Percentiles rank a stretch among this genome's conserved stretches.
Conservation (phyloP, 345 rosid species). For the Xanthoceras sorbifolium region DNA sequence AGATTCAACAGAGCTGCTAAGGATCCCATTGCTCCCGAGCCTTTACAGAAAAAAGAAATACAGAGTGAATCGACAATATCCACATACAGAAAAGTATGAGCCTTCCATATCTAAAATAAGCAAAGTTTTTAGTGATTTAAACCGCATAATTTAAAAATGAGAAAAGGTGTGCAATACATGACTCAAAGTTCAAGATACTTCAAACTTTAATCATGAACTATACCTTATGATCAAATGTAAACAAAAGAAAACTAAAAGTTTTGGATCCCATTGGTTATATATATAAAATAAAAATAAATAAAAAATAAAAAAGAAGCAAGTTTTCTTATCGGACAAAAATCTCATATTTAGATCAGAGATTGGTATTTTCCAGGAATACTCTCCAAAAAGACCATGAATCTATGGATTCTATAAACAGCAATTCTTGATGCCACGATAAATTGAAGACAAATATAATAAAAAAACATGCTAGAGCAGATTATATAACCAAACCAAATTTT, state of each 20-base stretch:
- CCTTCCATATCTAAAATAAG: not conserved
- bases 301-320: slow-evolving; percentile 17
- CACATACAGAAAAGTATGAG: not conserved
- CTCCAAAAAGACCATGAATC: slow-evolving; percentile 7
- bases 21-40: slow-evolving; percentile 57
- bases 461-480: not conserved
- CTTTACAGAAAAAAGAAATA: slow-evolving; percentile 33
- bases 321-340: slow-evolving; percentile 7
- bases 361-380: slow-evolving; percentile 19
- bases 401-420: slow-evolving; percentile 28
- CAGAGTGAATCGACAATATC: not conserved
- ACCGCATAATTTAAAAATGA: slow-evolving; percentile 12
- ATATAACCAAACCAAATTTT: slow-evolving; percentile 3
- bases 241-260: not conserved
- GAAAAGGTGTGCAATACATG: slow-evolving; percentile 1
- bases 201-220: slow-evolving; percentile 2
- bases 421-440: not conserved
- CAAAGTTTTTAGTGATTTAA: not conserved
- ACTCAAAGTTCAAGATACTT: not conserved
- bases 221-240: not conserved
- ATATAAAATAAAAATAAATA: no score
- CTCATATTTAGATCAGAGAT: slow-evolving; percentile 16
- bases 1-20: slow-evolving; percentile 57
- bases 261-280: not conserved
- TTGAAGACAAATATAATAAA: not conserved